A percentile compares a stretch with the other conserved stretches of the same genome.
Evolutionary conservation across 108 stramenopile genomes (phyloP).

Genomic region (Fragilariopsis cylindrus): DNA sequence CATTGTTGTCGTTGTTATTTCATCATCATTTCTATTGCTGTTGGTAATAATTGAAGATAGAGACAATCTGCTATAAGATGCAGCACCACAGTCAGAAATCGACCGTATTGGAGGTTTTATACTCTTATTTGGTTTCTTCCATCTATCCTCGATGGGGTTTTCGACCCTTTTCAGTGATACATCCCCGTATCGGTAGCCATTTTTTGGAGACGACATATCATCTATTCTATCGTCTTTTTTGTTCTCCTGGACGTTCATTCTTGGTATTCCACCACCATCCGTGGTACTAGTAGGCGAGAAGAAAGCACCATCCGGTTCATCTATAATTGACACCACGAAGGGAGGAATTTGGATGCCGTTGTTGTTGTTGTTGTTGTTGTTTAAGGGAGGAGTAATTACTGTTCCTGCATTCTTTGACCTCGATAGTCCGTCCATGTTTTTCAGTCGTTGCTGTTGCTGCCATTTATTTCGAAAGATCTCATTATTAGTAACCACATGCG

Average conservation of each 20-base stretch:
- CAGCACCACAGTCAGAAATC: too few species aligned
- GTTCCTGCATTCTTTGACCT: neutral
- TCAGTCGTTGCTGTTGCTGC: neutral
- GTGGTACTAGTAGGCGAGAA: neutral
- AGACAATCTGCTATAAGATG: too few species aligned
- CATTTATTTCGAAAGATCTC: neutral
- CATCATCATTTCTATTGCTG: neutral
- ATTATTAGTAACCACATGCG: too few species aligned
- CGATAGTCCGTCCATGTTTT: neutral
- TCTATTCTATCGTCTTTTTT: neutral
- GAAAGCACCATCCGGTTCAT: neutral
- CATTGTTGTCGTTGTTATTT: neutral
- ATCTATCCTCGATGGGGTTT: neutral
- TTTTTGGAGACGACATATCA: neutral
- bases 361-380: neutral
- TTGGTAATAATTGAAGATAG: too few species aligned
- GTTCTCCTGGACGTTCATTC: too few species aligned
- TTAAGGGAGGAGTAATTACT: neutral
- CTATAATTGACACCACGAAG: neutral
- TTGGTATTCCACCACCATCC: too few species aligned
- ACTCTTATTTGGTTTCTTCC: neutral
- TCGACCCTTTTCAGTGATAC: constrained; percentile 5
- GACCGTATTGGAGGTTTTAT: neutral
- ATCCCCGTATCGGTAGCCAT: neutral
- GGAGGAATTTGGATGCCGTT: neutral